Conservation (phyloP, 176 grass and related monocot genomes). For the Carex littledalei region DNA sequence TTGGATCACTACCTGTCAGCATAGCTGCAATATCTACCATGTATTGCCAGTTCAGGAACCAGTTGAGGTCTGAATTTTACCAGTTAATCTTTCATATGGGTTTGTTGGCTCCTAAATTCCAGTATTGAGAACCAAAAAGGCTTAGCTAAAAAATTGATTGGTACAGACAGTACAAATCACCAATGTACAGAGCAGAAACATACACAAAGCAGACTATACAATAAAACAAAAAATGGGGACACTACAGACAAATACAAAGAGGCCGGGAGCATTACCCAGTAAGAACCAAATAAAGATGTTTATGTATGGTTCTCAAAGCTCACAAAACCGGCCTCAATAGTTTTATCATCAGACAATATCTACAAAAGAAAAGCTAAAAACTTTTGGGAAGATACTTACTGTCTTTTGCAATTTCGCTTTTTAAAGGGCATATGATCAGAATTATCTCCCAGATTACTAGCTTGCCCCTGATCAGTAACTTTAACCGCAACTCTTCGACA, state of each 20-base stretch:
- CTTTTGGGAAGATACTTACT: constrained; percentile 1
- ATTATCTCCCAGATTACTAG: neutral
- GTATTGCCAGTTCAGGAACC: neutral
- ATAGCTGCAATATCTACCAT: neutral
- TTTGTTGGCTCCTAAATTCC: neutral
- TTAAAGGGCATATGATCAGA: constrained; percentile 11
- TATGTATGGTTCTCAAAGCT: neutral
- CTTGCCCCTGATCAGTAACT: neutral
- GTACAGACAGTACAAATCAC: neutral
- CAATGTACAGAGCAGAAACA: neutral
- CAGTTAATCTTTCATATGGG: neutral
- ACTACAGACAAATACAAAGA: neutral
- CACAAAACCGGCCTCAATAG: neutral
- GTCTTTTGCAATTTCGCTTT: neutral
- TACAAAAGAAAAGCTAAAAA: neutral
- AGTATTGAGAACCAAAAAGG: neutral
- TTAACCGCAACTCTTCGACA: neutral
- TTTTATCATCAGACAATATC: neutral
- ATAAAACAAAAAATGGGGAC: neutral
- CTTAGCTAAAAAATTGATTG: neutral
- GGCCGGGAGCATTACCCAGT: neutral
- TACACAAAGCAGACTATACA: neutral
- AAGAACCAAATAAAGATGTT: constrained; percentile 9
- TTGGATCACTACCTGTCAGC: neutral
- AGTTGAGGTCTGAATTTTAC: neutral